These are phyloP conservation scores for Lipomyces starkeyi DNA, from an alignment of 805 yeast species.

Conservation along the genomic window DNA sequence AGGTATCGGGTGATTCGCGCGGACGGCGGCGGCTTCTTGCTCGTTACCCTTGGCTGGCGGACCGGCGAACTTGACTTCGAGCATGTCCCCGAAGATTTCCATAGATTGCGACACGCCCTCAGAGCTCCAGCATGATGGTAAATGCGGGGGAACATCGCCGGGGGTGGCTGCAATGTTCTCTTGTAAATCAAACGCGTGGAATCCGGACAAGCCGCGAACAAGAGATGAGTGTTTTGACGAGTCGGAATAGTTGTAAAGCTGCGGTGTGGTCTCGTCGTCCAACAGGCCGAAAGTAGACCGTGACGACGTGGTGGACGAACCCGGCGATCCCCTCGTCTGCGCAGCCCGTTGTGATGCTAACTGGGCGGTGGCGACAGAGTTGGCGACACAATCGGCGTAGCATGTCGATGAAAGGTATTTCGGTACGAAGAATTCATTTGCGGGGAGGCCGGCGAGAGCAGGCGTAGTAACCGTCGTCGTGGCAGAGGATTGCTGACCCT, in stretches of 20 bases:
- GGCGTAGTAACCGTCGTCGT: neutral
- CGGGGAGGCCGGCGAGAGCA: neutral
- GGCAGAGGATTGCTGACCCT: neutral
- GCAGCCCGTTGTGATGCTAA: constrained; percentile 15
- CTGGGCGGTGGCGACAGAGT: constrained; percentile 5
- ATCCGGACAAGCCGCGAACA: neutral
- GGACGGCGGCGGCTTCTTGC: constrained; percentile 36
- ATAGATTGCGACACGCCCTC: constrained; percentile 22
- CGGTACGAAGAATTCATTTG: constrained; percentile 12
- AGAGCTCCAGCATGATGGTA: constrained; percentile 33
- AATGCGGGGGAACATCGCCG: constrained; percentile 10
- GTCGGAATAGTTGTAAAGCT: constrained; percentile 10
- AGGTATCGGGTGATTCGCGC: constrained; percentile 46
- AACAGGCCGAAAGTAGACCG: constrained; percentile 10
- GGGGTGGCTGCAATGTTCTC: neutral
- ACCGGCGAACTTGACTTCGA: constrained; percentile 30
- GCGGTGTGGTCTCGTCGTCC: constrained; percentile 6
- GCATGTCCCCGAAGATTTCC: constrained; percentile 27
- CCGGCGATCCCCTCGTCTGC: constrained; percentile 11
- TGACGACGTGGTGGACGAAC: constrained; percentile 7
- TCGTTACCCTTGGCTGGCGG: constrained; percentile 25
- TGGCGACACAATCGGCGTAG: constrained; percentile 18
- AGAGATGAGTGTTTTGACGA: neutral
- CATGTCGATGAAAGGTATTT: constrained; percentile 15
- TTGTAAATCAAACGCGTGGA: neutral